Evolutionary conservation across 2,329 filamentous ascomycete species (phyloP), one percentile per base, ranked within the genome.

Genomic region (Aspergillus clavatus): DNA sequence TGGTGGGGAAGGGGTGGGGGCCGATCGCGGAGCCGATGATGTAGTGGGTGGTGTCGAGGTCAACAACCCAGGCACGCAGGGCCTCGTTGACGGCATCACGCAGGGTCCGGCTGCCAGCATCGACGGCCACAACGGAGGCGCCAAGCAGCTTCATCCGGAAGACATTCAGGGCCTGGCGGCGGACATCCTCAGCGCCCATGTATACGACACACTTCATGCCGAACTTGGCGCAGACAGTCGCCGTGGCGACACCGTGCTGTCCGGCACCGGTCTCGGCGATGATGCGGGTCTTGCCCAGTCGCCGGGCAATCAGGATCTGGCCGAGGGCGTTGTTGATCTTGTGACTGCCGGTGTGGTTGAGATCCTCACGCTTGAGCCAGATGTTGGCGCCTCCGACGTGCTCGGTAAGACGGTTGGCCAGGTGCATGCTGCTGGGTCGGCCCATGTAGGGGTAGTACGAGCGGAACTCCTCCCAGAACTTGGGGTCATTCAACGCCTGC

Each of bases 261-360:
- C 93, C 93, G 43, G 93, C 93, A 56, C 93, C 93, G 12, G 93
- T 98, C 73, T 98, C 93, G 39, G 93, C 93, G 58, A 98, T 98
- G 59, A 98, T 97, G 67, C 89, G 86, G 5, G 84, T 96, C 80
- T 98, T 98, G 40, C 93, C 93, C 39, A 98, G 72, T 51, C 89
- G 79, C 58, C 80, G 80, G 1, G 93, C 93, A 29, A 98, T 74
- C 11, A 98, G 79, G 39, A 96, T 83, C 69, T 98, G 93, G 2
- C 93, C 93, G 7, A 98, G 76, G 0, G 93, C 93, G 61, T 98
- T 98, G 77, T 98, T 98, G 77, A 98, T 97, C 80, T 98, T 98
- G 78, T 98, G 93, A 52, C 87, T 94, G 55, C 93, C 93, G 7
- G 93, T 97, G 68, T 98, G 93, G 72, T 97, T 97, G 45, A 97